Base-by-base conservation (phyloP, 1,284 basidiomycete genomes). In the Microbotryum scabiosae region DNA sequence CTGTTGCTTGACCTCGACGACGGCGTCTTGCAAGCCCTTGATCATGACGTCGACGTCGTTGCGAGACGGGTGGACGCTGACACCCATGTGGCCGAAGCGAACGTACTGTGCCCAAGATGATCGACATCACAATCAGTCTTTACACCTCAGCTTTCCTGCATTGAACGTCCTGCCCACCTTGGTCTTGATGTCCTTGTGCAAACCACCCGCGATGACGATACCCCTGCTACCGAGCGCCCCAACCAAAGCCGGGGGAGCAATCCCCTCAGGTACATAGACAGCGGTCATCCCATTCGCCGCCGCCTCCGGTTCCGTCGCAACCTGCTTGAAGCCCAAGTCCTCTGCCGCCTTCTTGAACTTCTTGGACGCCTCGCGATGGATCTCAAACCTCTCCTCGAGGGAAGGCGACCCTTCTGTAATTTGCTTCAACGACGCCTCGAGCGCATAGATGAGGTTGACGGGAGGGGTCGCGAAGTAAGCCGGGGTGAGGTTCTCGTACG, bases 281-380 rank as follows among this genome's bases (percentile, higher is more conserved):
- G 66, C 67, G 6, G 88, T 88, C 91, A 97, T 94, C 51, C 91
- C 90, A 72, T 93, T 93, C 6, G 92, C 91, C n/a, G 86, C 82
- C 59, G 81, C 80, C 6, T 80, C 78, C 2, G 82, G 76, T 51
- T 81, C 78, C 10, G 82, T 72, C 23, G 90, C 84, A 14, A 96
- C 79, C 69, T 79, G 56, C 70, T 79, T 84, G 69, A 97, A 79
- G 4, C 91, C 92, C 51, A 96, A 79, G 43, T 79, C 79, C 45
- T 76, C 75, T 3, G 86, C 84, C 14, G 84, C 82, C 47, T 83
- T 78, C 77, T 90, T 94, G 74, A 98, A 77, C 59, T 82, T 82
- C 59, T 80, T 74, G 63, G 86, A 88, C 0, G 84, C 85, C 55
- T 85, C 82, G 50, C 81, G 81, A 79, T 98, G 94, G 51, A 84